Percentiles rank a stretch among this genome's conserved stretches.
Evolutionary conservation across 2,329 filamentous ascomycete species (phyloP).

Genomic region (Fonsecaea pugnacius): DNA sequence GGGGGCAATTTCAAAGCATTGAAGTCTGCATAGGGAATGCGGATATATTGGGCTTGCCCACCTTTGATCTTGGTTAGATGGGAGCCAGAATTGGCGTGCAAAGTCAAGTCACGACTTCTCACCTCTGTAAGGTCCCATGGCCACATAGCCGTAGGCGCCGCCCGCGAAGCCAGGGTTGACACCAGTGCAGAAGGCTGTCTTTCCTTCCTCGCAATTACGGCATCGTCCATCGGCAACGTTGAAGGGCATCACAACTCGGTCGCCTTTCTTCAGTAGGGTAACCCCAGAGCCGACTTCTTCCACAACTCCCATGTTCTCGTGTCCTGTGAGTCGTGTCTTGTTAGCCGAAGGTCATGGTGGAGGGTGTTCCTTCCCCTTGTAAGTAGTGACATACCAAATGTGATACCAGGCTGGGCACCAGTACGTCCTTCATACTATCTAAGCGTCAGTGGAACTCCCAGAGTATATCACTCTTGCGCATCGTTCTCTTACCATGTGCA

Average conservation of each 20-base stretch:
- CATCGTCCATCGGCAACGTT: conserved; percentile 68
- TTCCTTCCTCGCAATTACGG: conserved; percentile 67
- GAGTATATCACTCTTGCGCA: neutral
- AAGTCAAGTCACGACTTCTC: neutral
- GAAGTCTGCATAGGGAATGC: conserved; percentile 70
- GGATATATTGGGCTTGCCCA: conserved; percentile 67
- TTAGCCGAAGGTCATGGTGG: conserved; percentile 4
- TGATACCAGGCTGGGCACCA: conserved; percentile 64
- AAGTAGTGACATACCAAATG: conserved; percentile 54
- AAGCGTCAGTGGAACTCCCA: conserved; percentile 36
- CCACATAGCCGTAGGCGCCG: conserved; percentile 65
- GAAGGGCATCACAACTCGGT: conserved; percentile 68
- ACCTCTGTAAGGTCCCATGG: conserved; percentile 58
- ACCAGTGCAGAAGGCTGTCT: conserved; percentile 68
- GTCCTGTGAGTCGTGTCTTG: conserved; percentile 42
- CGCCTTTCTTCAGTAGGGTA: conserved; percentile 64
- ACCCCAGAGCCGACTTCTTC: conserved; percentile 62
- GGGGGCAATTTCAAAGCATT: conserved; percentile 66
- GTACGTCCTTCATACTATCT: conserved; percentile 70
- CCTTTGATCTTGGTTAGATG: conserved; percentile 48
- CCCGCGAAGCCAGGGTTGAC: conserved; percentile 65
- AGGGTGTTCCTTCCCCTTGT: neutral
- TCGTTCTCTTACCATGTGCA: conserved; percentile 45
- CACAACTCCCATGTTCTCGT: conserved; percentile 66
- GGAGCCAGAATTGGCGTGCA: neutral